phyloP scores from a whole-genome alignment of 2,329 filamentous ascomycete genomes.

The Didymella pinodella region DNA sequence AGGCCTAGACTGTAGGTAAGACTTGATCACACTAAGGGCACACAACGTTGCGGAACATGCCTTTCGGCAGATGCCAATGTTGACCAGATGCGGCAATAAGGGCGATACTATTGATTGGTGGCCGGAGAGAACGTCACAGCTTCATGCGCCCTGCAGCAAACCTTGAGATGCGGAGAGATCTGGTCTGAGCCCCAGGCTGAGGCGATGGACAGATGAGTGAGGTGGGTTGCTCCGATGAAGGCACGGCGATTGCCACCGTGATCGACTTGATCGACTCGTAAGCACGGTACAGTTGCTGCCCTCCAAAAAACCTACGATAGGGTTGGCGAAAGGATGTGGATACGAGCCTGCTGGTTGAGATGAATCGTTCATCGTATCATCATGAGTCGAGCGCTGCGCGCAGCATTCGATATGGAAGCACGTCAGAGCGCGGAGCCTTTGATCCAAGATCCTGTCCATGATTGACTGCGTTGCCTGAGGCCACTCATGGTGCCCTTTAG shows the following conservation, averaged over 20 bases:
- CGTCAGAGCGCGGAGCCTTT: not conserved
- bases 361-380: not conserved
- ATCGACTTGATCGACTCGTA: not conserved
- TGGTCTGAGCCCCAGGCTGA: not conserved
- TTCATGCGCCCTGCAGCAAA: not conserved
- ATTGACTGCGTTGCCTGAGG: not conserved
- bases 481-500: not conserved
- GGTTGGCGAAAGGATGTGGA: not conserved
- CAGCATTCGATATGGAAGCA: not conserved
- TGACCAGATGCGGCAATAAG: conserved; percentile 11
- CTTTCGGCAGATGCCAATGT: conserved; percentile 4
- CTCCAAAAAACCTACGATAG: not conserved
- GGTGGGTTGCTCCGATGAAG: not conserved
- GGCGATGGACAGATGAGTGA: not conserved
- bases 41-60: not conserved
- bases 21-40: not conserved
- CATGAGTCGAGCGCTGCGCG: not conserved
- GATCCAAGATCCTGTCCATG: not conserved
- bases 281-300: not conserved
- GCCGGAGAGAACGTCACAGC: conserved; percentile 4
- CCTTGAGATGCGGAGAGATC: not conserved
- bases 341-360: not conserved
- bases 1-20: not conserved
- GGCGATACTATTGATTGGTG: conserved; percentile 7
- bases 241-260: not conserved